Evolutionary conservation across 352 stramenopile genomes (phyloP).

Genomic region (Phytopythium kandeliae): DNA sequence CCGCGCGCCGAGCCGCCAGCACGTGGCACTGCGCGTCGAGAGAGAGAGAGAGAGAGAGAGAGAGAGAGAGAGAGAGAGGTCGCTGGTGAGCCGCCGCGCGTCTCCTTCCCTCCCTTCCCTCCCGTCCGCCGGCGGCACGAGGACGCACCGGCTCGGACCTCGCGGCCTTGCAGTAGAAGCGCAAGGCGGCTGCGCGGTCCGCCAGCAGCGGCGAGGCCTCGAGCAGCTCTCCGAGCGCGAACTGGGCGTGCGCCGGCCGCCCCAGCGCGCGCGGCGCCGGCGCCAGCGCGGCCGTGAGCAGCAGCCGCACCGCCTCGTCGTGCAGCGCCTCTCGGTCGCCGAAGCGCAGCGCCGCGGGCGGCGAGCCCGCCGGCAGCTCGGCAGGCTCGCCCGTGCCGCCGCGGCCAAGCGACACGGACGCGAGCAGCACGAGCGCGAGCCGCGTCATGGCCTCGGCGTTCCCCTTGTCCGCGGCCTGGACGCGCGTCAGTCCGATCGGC

Average conservation of each 20-base stretch:
- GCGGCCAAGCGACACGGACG: not conserved
- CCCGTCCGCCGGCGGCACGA: too few species aligned
- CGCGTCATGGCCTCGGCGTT: constrained; percentile 47
- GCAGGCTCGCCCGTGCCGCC: not conserved
- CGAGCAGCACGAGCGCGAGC: constrained; percentile 41
- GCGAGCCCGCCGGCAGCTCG: not conserved
- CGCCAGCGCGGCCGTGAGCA: constrained; percentile 30
- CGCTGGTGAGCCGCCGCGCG: too few species aligned
- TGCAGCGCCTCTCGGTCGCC: constrained; percentile 47
- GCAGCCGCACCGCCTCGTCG: constrained; percentile 52
- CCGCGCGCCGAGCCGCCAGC: constrained; percentile 42
- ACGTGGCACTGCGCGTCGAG: constrained; percentile 6
- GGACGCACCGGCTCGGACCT: constrained; percentile 16
- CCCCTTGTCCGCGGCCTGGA: constrained; percentile 29
- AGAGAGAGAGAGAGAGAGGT: too few species aligned
- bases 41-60: too few species aligned
- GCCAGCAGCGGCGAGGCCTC: constrained; percentile 42
- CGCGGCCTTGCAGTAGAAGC: constrained; percentile 57
- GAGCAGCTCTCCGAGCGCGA: constrained; percentile 41
- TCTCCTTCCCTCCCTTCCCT: too few species aligned
- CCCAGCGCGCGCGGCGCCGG: constrained; percentile 14
- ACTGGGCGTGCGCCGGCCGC: constrained; percentile 16
- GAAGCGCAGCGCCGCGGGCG: constrained; percentile 16
- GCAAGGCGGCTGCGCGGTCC: constrained; percentile 42
- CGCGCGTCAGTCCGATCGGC: not conserved